Base-by-base conservation (phyloP, 148 eudicot species). In the Fagopyrum esculentum region DNA sequence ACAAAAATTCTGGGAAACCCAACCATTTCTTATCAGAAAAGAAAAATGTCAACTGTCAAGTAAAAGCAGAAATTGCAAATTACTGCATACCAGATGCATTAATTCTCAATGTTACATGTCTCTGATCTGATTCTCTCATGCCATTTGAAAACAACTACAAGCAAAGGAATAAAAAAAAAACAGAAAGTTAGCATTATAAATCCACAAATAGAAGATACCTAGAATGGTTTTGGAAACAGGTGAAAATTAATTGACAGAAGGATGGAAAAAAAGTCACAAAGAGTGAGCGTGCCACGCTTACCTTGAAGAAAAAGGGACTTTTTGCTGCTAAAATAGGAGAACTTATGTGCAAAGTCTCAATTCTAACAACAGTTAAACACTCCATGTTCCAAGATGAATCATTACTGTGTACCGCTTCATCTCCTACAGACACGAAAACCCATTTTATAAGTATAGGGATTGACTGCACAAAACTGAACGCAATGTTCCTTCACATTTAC, bases 281-380 rank as follows among this genome's bases (percentile, higher is more conserved):
- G 46, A 54, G 55, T 35, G 35, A 8, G 9, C 16, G 19, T 48
- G 63, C 5, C 45, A 17, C 48, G 22, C 22, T 19, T 81, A 92
- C 99, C 92, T 95, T 95, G 70, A 87, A 95, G 81, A 95, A 95
- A 83, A 92, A 95, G 9, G 99, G 97, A 81, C 97, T 92, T 80
- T 92, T 95, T 79, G 98, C 98, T 10, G 98, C 98, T 80, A 95
- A 85, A 76, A 95, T 95, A 45, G 98, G 97, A 74, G 98, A 95
- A 78, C 98, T 95, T 30, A 95, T 95, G 73, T 95, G 98, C 78
- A 95, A 72, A 9, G 96, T 89, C 69, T 86, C 80, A 74, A 95
- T 91, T 85, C 85, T 87, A 45, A 89, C 75, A 73, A 90, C 86
- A 56, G 86, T 80, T 47, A 92, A 78, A 81, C 89, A 88, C 71